phyloP scores from a whole-genome alignment of 1,284 basidiomycete species.

The Melampsora larici-populina region DNA sequence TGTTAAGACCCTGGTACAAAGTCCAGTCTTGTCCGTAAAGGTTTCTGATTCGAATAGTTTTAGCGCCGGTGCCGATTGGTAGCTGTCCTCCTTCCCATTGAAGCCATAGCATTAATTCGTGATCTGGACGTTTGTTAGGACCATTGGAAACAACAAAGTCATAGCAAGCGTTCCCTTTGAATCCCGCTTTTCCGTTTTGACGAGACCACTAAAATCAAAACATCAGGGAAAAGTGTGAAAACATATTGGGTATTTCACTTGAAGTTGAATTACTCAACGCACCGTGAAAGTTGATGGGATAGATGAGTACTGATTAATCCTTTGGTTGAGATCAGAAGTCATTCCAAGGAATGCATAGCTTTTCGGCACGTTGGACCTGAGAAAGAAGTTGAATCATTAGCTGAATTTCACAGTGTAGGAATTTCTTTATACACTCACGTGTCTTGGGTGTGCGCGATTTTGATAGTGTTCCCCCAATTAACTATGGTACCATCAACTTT shows the following conservation, averaged over 20 bases:
- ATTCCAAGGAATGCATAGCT: background rate
- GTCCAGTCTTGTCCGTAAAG: conserved; percentile 3
- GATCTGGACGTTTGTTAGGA: background rate
- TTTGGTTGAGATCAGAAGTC: background rate
- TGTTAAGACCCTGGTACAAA: background rate
- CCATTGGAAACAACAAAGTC: background rate
- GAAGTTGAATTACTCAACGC: no score
- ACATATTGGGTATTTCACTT: background rate
- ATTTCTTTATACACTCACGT: background rate
- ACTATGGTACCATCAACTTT: background rate
- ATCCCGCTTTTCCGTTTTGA: background rate
- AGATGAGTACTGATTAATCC: background rate
- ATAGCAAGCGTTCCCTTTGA: background rate
- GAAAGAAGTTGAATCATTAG: background rate
- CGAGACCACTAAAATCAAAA: background rate
- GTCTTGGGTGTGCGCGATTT: background rate
- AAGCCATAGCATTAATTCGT: background rate
- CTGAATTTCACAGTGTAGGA: background rate
- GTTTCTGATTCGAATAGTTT: background rate
- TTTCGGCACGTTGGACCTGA: background rate
- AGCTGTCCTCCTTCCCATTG: conserved; percentile 1
- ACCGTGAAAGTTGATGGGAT: background rate
- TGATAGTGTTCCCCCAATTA: background rate
- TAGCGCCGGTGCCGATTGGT: background rate
- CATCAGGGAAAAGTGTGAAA: background rate